Evolutionary conservation across 768 basidiomycete species (phyloP).

Genomic region (Clitopilus hobsonii): DNA sequence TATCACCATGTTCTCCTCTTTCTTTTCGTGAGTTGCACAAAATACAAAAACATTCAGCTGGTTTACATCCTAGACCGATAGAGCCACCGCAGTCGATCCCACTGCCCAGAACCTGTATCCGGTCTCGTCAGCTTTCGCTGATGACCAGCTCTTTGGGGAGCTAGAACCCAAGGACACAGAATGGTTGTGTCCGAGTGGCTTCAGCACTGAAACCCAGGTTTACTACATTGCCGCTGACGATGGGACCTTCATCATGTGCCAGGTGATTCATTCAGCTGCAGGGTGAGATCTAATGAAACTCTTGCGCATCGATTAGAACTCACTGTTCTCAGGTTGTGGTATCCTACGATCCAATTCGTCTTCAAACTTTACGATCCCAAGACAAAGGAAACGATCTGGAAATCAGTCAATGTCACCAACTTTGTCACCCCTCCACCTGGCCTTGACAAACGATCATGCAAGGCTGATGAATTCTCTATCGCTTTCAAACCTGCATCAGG

Average conservation of each 20-base stretch:
- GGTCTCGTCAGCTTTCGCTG: slow-evolving; percentile 56
- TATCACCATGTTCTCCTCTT: slow-evolving; percentile 68
- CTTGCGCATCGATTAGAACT: slow-evolving; percentile 8
- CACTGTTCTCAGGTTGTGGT: slow-evolving; percentile 64
- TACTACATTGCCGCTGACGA: slow-evolving; percentile 84
- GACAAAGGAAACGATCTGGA: slow-evolving; percentile 75
- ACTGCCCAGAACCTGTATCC: slow-evolving; percentile 80
- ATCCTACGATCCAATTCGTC: slow-evolving; percentile 90
- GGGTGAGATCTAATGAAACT: slow-evolving; percentile 14
- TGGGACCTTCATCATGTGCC: slow-evolving; percentile 40
- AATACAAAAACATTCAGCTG: not conserved
- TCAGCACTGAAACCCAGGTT: slow-evolving; percentile 85
- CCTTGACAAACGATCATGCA: slow-evolving; percentile 82
- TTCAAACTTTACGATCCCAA: slow-evolving; percentile 83
- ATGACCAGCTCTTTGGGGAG: slow-evolving; percentile 65
- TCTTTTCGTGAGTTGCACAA: slow-evolving; percentile 64
- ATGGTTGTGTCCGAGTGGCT: slow-evolving; percentile 81
- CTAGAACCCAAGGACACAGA: slow-evolving; percentile 72
- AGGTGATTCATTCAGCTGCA: slow-evolving; percentile 19
- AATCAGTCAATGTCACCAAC: slow-evolving; percentile 79
- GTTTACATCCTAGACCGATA: slow-evolving; percentile 17
- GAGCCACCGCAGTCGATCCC: slow-evolving; percentile 53
- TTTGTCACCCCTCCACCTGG: slow-evolving; percentile 72
- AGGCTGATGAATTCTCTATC: slow-evolving; percentile 81
- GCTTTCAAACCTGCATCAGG: slow-evolving; percentile 54